A percentile compares a stretch with the other conserved stretches of the same genome.
These are phyloP conservation scores for Lactarius deliciosus DNA, from an alignment of 768 basidiomycete genomes.

Conservation along the genomic window DNA sequence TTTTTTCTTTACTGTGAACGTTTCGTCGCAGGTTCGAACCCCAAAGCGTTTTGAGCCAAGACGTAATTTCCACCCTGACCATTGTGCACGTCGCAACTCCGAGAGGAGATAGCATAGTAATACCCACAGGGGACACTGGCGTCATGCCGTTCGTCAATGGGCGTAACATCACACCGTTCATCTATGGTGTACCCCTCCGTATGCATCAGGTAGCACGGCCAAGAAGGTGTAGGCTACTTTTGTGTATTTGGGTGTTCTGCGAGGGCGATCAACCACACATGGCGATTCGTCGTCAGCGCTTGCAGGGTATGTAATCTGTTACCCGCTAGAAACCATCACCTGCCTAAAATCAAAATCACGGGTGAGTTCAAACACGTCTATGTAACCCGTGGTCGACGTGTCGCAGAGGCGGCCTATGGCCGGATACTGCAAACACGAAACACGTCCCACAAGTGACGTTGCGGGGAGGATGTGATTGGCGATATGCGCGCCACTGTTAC, in stretches of 20 bases:
- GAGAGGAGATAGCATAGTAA: constrained; percentile 18
- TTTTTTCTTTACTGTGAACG: background rate
- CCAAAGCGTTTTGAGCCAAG: constrained; percentile 11
- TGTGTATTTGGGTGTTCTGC: background rate
- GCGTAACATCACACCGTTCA: background rate
- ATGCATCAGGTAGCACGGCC: background rate
- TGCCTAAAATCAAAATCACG: constrained; percentile 10
- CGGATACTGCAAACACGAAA: constrained; percentile 11
- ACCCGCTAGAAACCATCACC: constrained; percentile 9
- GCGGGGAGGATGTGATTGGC: constrained; percentile 6
- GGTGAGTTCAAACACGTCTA: constrained; percentile 16
- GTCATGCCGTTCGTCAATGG: background rate
- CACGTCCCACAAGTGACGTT: constrained; percentile 18
- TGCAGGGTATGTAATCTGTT: background rate
- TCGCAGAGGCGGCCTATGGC: background rate
- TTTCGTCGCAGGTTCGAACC: constrained; percentile 13
- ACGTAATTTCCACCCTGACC: constrained; percentile 23
- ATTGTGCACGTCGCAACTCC: constrained; percentile 8
- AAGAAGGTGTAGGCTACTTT: background rate
- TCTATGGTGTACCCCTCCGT: background rate
- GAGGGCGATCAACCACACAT: background rate
- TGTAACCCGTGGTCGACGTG: background rate
- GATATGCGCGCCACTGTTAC: constrained; percentile 13
- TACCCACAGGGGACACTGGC: background rate
- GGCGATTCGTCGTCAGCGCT: background rate